Conservation (phyloP, 306 rosid species). For the Calophaca sinica region DNA sequence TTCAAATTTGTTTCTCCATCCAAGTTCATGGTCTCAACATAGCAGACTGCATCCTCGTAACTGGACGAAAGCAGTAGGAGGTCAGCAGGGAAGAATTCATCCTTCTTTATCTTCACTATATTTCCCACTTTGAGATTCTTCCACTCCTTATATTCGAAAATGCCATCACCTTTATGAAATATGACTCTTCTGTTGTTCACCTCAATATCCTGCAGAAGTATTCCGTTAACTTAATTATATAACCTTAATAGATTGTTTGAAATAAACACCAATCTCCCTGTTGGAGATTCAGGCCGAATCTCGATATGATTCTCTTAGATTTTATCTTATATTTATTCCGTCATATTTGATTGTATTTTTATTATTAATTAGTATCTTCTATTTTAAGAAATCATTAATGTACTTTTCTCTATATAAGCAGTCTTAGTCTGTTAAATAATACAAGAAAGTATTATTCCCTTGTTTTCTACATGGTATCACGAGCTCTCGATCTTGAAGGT, state of each 20-base stretch:
- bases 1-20: conserved; percentile 95
- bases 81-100: conserved; percentile 90
- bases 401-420: too few relatives aligned
- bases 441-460: too few relatives aligned
- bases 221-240: conserved; percentile 13
- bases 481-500: too few relatives aligned
- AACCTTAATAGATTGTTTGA: background rate
- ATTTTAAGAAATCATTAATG: too few relatives aligned
- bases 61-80: conserved; percentile 83
- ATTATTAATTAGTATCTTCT: too few relatives aligned
- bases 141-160: conserved; percentile 66
- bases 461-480: too few relatives aligned
- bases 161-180: conserved; percentile 63
- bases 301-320: too few relatives aligned
- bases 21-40: conserved; percentile 92
- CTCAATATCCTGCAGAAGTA: conserved; percentile 70
- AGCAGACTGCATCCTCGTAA: conserved; percentile 87
- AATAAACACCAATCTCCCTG: too few relatives aligned
- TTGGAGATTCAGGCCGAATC: too few relatives aligned
- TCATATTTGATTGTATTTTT: too few relatives aligned
- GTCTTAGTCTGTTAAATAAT: too few relatives aligned
- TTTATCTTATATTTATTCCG: too few relatives aligned
- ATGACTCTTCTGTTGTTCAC: conserved; percentile 76
- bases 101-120: conserved; percentile 76
- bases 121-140: conserved; percentile 80